Conservation (phyloP, 805 yeast species). For the Zygosaccharomyces lentus region DNA sequence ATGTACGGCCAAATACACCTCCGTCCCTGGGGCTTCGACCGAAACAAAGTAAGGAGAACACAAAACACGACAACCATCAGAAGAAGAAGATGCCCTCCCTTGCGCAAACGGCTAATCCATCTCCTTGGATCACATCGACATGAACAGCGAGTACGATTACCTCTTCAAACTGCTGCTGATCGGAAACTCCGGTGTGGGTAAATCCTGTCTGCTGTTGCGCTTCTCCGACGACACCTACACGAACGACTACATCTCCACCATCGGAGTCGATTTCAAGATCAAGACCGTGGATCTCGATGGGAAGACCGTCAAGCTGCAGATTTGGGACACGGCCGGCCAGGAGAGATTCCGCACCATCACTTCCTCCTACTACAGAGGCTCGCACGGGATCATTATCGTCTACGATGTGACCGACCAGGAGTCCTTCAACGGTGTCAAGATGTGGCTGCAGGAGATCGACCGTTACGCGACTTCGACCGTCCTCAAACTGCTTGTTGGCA, state of each 20-base stretch:
- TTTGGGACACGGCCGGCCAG: constrained; percentile 99
- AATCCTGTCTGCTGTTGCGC: constrained; percentile 88
- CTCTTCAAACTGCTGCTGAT: constrained; percentile 90
- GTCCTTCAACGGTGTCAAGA: constrained; percentile 92
- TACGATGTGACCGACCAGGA: constrained; percentile 98
- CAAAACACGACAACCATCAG: constrained; percentile 1
- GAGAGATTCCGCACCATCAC: constrained; percentile 98
- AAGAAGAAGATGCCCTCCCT: not conserved
- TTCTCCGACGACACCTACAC: constrained; percentile 97
- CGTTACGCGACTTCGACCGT: constrained; percentile 98
- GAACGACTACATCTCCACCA: constrained; percentile 93
- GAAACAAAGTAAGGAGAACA: constrained; percentile 3
- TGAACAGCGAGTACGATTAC: constrained; percentile 97
- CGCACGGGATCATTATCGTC: constrained; percentile 96
- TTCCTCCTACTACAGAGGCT: constrained; percentile 95
- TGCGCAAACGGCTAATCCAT: not conserved
- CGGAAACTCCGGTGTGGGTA: constrained; percentile 99
- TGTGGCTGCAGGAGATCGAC: constrained; percentile 98
- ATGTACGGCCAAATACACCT: not conserved
- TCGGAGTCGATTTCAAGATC: constrained; percentile 93
- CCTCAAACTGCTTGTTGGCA: constrained; percentile 91
- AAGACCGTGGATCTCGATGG: constrained; percentile 93
- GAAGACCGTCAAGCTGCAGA: constrained; percentile 93
- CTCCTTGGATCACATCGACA: constrained; percentile 22
- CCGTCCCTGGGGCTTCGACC: constrained; percentile 1